Evolutionary conservation across 1,139 yeast species (phyloP), one percentile per base, ranked within the genome.

Genomic region (Meyerozyma athensensis): DNA sequence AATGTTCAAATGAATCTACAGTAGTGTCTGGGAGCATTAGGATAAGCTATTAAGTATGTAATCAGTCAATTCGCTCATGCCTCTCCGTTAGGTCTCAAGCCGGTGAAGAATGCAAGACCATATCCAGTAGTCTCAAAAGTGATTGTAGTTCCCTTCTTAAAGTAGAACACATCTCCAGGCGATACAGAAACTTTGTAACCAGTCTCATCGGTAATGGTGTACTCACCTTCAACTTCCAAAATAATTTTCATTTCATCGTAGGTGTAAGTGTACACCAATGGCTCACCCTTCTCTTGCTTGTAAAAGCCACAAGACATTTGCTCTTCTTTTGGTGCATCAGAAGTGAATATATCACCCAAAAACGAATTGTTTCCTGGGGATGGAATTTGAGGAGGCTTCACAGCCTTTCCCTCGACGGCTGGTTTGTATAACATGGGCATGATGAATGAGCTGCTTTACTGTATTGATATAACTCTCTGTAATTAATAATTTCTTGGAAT

Each of bases 191-290:
- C 80, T 45, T 71, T 70, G 54, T 66, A 65, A 12, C 86, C 86
- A 37, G 77, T 68, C 59, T 78, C 86, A 49, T 81, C 87, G 38
- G 76, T 53, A 47, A 81, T 67, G 40, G 65, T 65, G 66, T 76
- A 77, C 52, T 76, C 79, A 44, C 86, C 86, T 53, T 71, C 78
- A 41, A 75, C 79, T 54, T 79, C 84, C 47, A 80, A 63, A 53
- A 79, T 71, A 50, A 81, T 68, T 62, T 81, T 81, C 83, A 78
- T 79, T 63, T 81, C 87, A 53, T 81, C 86, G 58, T 79, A 81
- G 53, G 64, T 64, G 60, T 81, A 81, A 39, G 66, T 61, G 69
- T 79, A 81, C 18, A 75, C 84, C 52, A 81, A 72, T 36, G 82
- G 75, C 53, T 77, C 80, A 42, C 86, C 86, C 44, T 67, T 65